phyloP scores from a whole-genome alignment of 1,139 yeast genomes.

The Nakaseomyces delphensis region DNA sequence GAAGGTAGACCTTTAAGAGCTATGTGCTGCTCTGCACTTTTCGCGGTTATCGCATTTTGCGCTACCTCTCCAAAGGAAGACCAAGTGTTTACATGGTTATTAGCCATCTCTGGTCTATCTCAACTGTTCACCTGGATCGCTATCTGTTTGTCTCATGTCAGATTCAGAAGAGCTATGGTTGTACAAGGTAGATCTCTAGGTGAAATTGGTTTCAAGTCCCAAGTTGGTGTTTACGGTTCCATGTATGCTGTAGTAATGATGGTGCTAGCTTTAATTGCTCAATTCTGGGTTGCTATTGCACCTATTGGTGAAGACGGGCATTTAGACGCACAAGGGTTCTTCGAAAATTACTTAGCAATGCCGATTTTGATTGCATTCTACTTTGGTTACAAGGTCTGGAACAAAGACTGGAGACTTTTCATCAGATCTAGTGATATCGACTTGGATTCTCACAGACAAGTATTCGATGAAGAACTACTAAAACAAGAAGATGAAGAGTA shows the following conservation, averaged over 20 bases:
- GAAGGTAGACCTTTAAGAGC: conserved; percentile 52
- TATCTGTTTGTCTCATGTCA: conserved; percentile 45
- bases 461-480: conserved; percentile 55
- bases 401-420: conserved; percentile 44
- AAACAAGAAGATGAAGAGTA: conserved; percentile 52
- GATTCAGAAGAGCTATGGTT: conserved; percentile 50
- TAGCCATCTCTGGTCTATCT: conserved; percentile 53
- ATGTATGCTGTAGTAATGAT: conserved; percentile 38
- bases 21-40: conserved; percentile 38
- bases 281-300: conserved; percentile 59
- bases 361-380: conserved; percentile 50
- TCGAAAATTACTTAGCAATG: conserved; percentile 49
- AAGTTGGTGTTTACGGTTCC: conserved; percentile 46
- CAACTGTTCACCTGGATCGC: conserved; percentile 54
- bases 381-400: conserved; percentile 45
- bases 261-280: conserved; percentile 42
- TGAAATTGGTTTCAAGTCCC: conserved; percentile 44
- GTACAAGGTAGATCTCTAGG: conserved; percentile 43
- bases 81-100: conserved; percentile 50
- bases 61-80: conserved; percentile 46
- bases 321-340: conserved; percentile 44
- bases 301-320: conserved; percentile 41
- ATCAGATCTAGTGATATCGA: conserved; percentile 47
- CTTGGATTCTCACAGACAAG: conserved; percentile 61
- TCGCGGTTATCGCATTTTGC: conserved; percentile 48